Evolutionary conservation across 2,329 filamentous ascomycete species (phyloP).

Genomic region (Talaromyces verruculosus): DNA sequence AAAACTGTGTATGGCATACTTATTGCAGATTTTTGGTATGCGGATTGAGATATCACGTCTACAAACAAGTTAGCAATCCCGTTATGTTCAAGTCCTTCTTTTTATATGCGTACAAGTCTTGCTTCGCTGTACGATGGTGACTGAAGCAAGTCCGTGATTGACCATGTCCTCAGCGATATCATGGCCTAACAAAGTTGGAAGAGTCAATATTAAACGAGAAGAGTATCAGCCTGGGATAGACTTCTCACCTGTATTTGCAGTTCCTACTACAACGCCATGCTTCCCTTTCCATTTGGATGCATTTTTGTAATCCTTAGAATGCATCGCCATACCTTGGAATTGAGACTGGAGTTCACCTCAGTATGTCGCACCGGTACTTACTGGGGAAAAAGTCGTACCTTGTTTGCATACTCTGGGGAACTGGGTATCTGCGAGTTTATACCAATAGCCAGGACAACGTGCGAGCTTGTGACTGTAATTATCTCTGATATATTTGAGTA

Average conservation of each 20-base stretch:
- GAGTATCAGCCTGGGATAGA: background rate
- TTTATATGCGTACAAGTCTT: conserved; percentile 36
- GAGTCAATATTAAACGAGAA: background rate
- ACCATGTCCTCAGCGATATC: conserved; percentile 52
- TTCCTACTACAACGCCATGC: conserved; percentile 48
- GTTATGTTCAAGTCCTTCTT: background rate
- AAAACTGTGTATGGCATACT: conserved; percentile 17
- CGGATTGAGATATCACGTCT: conserved; percentile 26
- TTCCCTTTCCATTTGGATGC: conserved; percentile 41
- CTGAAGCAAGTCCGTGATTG: conserved; percentile 41
- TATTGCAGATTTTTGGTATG: conserved; percentile 22
- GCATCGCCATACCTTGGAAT: conserved; percentile 41
- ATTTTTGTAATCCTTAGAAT: conserved; percentile 38
- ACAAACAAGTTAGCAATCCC: background rate
- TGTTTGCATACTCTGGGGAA: conserved; percentile 4
- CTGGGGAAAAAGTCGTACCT: too few relatives aligned
- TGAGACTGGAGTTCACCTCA: conserved; percentile 25
- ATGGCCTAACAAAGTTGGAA: conserved; percentile 30
- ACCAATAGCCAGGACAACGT: conserved; percentile 38
- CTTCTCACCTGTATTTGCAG: conserved; percentile 46
- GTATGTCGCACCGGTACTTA: background rate
- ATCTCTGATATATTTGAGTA: conserved; percentile 16
- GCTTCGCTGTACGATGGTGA: conserved; percentile 51
- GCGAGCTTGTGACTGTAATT: conserved; percentile 21
- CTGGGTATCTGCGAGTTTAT: conserved; percentile 32